phyloP scores from a whole-genome alignment of 2,329 filamentous ascomycete genomes.

The Camptophora hylomeconis region DNA sequence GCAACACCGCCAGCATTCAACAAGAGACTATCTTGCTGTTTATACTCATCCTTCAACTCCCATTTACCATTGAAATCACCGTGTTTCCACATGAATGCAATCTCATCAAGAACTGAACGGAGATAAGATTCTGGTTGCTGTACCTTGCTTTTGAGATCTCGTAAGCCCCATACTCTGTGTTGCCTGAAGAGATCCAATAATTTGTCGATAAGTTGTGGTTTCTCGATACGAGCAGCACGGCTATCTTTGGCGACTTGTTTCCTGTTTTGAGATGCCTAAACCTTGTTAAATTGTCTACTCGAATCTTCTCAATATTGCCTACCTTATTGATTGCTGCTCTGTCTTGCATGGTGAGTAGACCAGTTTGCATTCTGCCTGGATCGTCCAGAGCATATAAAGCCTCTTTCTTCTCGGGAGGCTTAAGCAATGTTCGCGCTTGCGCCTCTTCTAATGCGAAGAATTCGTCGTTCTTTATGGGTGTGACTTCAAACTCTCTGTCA shows the following conservation, averaged over 20 bases:
- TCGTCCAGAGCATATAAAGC: no score
- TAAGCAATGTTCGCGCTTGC: conserved; percentile 46
- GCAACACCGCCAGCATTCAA: conserved; percentile 11
- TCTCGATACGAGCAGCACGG: conserved; percentile 81
- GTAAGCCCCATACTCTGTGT: conserved; percentile 91
- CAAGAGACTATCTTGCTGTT: conserved; percentile 22
- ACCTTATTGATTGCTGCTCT: no score
- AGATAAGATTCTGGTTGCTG: conserved; percentile 90
- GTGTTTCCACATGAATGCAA: conserved; percentile 16
- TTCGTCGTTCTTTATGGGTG: conserved; percentile 59
- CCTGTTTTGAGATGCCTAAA: conserved; percentile 21
- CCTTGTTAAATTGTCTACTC: no score
- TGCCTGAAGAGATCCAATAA: conserved; percentile 73
- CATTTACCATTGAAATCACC: conserved; percentile 19
- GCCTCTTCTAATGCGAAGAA: conserved; percentile 49
- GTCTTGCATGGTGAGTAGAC: no score
- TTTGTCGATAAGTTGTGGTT: conserved; percentile 74
- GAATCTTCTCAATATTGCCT: no score
- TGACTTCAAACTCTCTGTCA: conserved; percentile 61
- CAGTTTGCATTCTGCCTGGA: no score
- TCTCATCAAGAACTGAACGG: conserved; percentile 59
- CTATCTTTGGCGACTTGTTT: conserved; percentile 47
- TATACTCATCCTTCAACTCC: conserved; percentile 22
- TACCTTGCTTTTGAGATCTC: conserved; percentile 61
- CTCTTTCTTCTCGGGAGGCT: conserved; percentile 43